phyloP scores from a whole-genome alignment of 257 asterid species.

The Scutellaria baicalensis region DNA sequence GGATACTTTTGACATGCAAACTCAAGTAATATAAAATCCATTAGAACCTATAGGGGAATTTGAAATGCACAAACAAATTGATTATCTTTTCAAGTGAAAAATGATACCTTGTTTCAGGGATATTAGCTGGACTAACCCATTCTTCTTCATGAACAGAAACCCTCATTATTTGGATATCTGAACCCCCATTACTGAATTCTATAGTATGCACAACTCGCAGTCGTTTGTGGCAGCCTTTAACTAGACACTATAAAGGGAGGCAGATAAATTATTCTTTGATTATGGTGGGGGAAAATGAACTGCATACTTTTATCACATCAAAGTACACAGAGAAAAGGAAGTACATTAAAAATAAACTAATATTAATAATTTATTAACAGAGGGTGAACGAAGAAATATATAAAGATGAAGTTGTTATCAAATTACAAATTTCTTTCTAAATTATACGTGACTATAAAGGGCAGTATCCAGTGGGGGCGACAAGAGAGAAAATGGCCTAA shows the following conservation, averaged over 20 bases:
- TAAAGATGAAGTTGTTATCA: neutral
- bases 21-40: neutral
- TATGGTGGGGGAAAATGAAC: neutral
- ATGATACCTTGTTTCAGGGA: constrained; percentile 65
- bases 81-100: neutral
- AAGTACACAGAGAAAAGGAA: neutral
- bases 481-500: neutral
- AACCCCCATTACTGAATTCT: constrained; percentile 89
- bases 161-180: constrained; percentile 90
- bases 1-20: neutral
- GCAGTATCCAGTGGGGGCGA: neutral
- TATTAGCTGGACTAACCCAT: constrained; percentile 82
- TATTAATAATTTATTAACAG: neutral
- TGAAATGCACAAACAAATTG: constrained; percentile 1
- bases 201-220: constrained; percentile 89
- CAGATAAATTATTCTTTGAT: neutral
- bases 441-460: neutral
- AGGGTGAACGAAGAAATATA: neutral
- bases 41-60: neutral
- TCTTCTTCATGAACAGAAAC: constrained; percentile 94
- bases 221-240: constrained; percentile 96
- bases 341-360: neutral
- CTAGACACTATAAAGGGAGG: constrained; percentile 67
- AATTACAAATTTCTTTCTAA: neutral
- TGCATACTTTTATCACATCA: neutral